Base-by-base conservation (phyloP, 768 basidiomycete genomes). In the Leccinum subgranulosum region DNA sequence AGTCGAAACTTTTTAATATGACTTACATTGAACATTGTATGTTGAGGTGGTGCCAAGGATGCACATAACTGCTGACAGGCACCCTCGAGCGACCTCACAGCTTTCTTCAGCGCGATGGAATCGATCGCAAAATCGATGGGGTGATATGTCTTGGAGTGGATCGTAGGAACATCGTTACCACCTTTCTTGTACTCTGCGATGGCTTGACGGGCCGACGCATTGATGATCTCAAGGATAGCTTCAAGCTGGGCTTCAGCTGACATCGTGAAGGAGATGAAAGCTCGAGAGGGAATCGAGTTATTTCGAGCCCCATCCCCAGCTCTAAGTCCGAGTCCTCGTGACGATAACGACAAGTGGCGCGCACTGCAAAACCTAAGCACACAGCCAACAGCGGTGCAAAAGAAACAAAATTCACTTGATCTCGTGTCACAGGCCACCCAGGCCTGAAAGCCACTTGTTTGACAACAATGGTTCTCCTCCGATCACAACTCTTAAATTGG, bases 221-320 rank as follows among this genome's bases (percentile, higher is more conserved):
- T 69, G 57, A 74, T 70, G n/a, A 74, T 71, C 12, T 59, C 63
- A 27, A 75, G 66, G 46, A 74, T 64, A 47, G 46, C 46, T 25
- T 47, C 2, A 2, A 47, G 23, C 46, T 46, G 46, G 46, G 46
- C 46, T 25, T 67, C 66, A 7, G 49, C 59, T 28, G 66, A 66
- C 65, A 67, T 66, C 1, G 45, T 46, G 46, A 25, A 39, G 47
- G 36, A 34, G 12, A 31, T 36, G 49, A 9, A 50, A 27, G n/a
- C 10, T 14, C 6, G 45, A 21, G 39, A n/a, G 45, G 23, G 14
- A 3, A 46, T 23, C 23, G 15, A 25, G 5, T 43, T 10, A 11
- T 43, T 19, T 43, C 19, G 19, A 19, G 10, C 19, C 19, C n/a
- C 41, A 5, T 43, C 41, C 9, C n/a, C 41, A 39, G 10, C 41